phyloP scores from a whole-genome alignment of 257 asterid species.

The Agastache rugosa region DNA sequence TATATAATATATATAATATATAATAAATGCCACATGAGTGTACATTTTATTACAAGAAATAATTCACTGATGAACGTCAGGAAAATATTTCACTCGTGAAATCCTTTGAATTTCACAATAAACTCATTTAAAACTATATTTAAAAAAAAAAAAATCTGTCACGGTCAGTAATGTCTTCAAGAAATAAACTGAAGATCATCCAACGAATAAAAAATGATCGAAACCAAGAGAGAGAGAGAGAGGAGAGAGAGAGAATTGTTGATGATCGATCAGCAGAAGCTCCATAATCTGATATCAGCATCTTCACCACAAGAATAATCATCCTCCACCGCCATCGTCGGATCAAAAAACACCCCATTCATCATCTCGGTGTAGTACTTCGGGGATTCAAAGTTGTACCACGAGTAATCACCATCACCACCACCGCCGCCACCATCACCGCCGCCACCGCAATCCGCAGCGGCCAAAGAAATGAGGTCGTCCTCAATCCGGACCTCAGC shows the following conservation, averaged over 20 bases:
- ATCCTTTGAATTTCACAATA: conserved; percentile 30
- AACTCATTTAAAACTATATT: neutral
- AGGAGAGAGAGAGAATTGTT: neutral
- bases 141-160: conserved; percentile 18
- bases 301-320: conserved; percentile 44
- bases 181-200: conserved; percentile 58
- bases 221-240: neutral
- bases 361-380: conserved; percentile 74
- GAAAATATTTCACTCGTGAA: conserved; percentile 23
- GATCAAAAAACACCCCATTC: conserved; percentile 66
- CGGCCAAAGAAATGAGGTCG: conserved; percentile 33
- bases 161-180: conserved; percentile 53
- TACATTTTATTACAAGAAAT: neutral
- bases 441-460: conserved; percentile 1
- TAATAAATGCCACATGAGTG: conserved; percentile 7
- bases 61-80: conserved; percentile 31
- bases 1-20: too few relatives aligned
- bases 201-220: conserved; percentile 33
- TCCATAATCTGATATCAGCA: conserved; percentile 77
- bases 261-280: conserved; percentile 55
- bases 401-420: conserved; percentile 27
- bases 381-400: conserved; percentile 83
- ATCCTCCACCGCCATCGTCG: conserved; percentile 48
- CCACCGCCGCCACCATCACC: neutral
- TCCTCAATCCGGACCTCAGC: conserved; percentile 36